Conservation (phyloP, 1,139 yeast species). For the Taphrina sp. region DNA sequence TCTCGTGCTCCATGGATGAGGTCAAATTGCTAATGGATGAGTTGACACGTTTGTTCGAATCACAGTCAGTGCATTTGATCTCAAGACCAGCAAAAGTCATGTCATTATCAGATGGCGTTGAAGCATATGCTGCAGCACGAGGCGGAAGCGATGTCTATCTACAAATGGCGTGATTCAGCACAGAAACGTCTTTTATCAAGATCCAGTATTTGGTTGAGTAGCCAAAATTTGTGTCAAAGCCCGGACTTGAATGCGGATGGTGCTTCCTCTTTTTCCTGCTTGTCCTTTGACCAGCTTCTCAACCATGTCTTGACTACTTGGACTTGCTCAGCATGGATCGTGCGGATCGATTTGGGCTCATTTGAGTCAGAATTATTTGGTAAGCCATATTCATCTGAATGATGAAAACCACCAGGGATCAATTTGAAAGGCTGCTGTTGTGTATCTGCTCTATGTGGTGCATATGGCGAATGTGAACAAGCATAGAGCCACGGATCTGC, state of each 20-base stretch:
- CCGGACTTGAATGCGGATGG: too few species aligned
- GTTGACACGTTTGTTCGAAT: not conserved
- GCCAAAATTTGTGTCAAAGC: too few species aligned
- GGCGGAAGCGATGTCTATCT: too few species aligned
- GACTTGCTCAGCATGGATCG: not conserved
- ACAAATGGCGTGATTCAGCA: too few species aligned
- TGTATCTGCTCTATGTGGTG: not conserved
- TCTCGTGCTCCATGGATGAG: not conserved
- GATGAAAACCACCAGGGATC: slow-evolving; percentile 1
- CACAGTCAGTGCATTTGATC: not conserved
- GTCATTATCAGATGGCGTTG: not conserved
- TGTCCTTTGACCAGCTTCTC: not conserved
- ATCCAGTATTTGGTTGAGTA: too few species aligned
- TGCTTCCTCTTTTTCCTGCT: not conserved
- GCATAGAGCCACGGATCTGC: slow-evolving; percentile 2
- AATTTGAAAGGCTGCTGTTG: slow-evolving; percentile 1
- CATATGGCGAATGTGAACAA: slow-evolving; percentile 4
- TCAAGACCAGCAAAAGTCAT: not conserved
- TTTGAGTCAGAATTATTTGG: not conserved
- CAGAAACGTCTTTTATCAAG: too few species aligned
- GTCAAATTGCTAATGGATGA: not conserved
- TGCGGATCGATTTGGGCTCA: not conserved
- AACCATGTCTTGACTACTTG: not conserved
- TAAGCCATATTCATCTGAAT: not conserved
- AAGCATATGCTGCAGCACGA: slow-evolving; percentile 5